phyloP scores from a whole-genome alignment of 2,329 filamentous ascomycete genomes.

The Hymenotorrendiella dingleyae region DNA sequence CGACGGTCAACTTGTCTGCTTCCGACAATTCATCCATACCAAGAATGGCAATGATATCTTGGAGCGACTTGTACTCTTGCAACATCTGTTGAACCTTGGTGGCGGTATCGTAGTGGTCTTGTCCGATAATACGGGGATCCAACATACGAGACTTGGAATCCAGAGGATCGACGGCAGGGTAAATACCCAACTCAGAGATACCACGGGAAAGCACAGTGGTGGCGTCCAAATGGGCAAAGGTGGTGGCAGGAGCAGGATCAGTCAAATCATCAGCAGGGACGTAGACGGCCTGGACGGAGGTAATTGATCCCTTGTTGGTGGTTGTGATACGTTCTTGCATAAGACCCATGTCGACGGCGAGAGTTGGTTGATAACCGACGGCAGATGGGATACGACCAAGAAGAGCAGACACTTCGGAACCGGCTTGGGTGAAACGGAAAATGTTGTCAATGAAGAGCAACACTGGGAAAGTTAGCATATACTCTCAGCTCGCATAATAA shows the following conservation, averaged over 20 bases:
- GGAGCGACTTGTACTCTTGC: conserved; percentile 99
- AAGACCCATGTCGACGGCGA: conserved; percentile 96
- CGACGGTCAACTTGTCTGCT: conserved; percentile 98
- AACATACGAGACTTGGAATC: conserved; percentile 99
- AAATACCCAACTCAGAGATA: conserved; percentile 99
- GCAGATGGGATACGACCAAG: conserved; percentile 99
- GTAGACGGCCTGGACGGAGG: conserved; percentile 99
- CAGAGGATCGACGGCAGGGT: conserved; percentile 98
- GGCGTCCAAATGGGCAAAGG: conserved; percentile 99
- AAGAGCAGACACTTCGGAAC: conserved; percentile 99
- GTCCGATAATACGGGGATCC: conserved; percentile 95
- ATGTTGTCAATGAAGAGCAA: conserved; percentile 99
- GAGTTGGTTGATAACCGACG: conserved; percentile 99
- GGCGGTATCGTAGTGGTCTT: conserved; percentile 96
- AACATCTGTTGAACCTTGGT: conserved; percentile 97
- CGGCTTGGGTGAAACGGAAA: conserved; percentile 99
- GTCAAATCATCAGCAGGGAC: conserved; percentile 99
- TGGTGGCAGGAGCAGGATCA: conserved; percentile 98
- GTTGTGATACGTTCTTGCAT: conserved; percentile 99
- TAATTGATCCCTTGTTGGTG: conserved; percentile 99
- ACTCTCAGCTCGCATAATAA: neutral
- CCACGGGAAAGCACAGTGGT: conserved; percentile 99
- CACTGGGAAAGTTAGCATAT: conserved; percentile 47
- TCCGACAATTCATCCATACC: conserved; percentile 99
- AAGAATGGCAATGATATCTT: conserved; percentile 99